phyloP scores from a whole-genome alignment of 768 basidiomycete species.

The Naganishia antarctica region DNA sequence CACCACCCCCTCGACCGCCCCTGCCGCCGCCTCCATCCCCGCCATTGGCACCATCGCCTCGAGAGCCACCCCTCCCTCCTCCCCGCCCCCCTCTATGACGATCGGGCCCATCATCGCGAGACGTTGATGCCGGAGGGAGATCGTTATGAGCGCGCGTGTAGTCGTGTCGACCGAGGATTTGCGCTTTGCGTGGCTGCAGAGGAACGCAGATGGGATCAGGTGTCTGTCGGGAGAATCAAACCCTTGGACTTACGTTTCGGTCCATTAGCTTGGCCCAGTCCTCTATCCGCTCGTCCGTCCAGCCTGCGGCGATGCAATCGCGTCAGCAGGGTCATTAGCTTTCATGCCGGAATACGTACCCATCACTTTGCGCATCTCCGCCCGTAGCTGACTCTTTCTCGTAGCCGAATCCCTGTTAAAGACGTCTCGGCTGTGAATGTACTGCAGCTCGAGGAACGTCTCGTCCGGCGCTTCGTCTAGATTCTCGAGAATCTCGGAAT shows the following conservation, averaged over 20 bases:
- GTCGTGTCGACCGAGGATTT: conserved; percentile 68
- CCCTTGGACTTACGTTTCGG: conserved; percentile 68
- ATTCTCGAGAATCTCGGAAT: background rate
- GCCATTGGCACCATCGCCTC: too few relatives aligned
- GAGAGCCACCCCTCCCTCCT: conserved; percentile 48
- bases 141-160: conserved; percentile 10
- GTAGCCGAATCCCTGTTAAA: conserved; percentile 70
- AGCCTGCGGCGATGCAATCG: conserved; percentile 53
- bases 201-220: too few relatives aligned
- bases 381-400: conserved; percentile 63
- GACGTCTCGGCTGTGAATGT: conserved; percentile 3
- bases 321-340: background rate
- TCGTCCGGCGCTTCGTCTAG: conserved; percentile 19
- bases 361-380: conserved; percentile 64
- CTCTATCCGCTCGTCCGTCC: conserved; percentile 80
- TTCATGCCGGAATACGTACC: conserved; percentile 50
- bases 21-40: conserved; percentile 26
- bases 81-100: conserved; percentile 52
- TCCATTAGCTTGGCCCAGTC: conserved; percentile 90
- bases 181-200: conserved; percentile 65
- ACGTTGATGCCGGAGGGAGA: conserved; percentile 22
- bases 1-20: conserved; percentile 26
- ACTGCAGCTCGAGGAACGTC: conserved; percentile 15
- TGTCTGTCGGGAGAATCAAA: too few relatives aligned
- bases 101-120: conserved; percentile 26